Evolutionary conservation across 2,329 filamentous ascomycete species (phyloP).

Genomic region (Fusarium sp.): DNA sequence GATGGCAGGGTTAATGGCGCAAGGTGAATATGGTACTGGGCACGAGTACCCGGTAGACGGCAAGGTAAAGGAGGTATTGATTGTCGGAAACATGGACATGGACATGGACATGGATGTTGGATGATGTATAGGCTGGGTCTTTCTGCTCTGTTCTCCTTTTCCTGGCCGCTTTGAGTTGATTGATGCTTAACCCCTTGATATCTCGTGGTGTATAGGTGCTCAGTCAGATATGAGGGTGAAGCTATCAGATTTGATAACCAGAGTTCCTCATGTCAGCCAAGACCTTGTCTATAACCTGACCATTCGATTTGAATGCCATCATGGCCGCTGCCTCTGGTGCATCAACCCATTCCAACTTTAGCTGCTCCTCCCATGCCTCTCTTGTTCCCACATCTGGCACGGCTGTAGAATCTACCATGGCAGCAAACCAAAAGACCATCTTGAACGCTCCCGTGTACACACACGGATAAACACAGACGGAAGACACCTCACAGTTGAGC

Average conservation of each 20-base stretch:
- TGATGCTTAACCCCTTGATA: not conserved
- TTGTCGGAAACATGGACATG: constrained; percentile 7
- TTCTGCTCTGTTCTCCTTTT: not conserved
- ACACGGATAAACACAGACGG: constrained; percentile 49
- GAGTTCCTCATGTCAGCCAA: constrained; percentile 40
- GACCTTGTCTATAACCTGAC: constrained; percentile 42
- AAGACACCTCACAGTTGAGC: constrained; percentile 49
- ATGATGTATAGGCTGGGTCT: not conserved
- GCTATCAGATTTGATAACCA: constrained; percentile 39
- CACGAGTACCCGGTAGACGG: constrained; percentile 9
- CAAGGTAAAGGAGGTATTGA: not conserved
- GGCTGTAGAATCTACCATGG: constrained; percentile 44
- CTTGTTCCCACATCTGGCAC: constrained; percentile 41
- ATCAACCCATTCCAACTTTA: constrained; percentile 39
- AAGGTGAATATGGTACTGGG: constrained; percentile 9
- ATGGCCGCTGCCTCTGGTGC: constrained; percentile 33
- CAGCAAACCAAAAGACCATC: constrained; percentile 53
- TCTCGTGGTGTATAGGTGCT: not conserved
- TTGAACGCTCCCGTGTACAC: constrained; percentile 49
- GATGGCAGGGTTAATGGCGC: constrained; percentile 21
- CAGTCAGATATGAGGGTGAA: not conserved
- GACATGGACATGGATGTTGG: not conserved
- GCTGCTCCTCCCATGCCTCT: constrained; percentile 45
- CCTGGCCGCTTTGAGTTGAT: not conserved
- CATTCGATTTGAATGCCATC: constrained; percentile 39